Evolutionary conservation across 306 rosid genomes (phyloP).

Genomic region (Hylodesmum podocarpum): DNA sequence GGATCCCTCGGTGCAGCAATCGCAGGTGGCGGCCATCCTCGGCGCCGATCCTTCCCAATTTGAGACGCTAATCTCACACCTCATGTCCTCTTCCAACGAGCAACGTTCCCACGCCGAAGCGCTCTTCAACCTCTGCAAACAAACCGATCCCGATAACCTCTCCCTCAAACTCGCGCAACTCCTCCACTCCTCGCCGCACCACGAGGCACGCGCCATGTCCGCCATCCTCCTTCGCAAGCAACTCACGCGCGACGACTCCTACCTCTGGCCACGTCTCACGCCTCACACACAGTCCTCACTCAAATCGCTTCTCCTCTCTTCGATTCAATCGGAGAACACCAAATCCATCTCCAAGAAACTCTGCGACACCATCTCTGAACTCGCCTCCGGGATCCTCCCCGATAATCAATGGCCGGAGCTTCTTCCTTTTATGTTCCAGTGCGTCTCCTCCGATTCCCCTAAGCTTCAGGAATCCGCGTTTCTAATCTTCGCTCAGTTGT

Average conservation of each 20-base stretch:
- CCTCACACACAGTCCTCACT: constrained; percentile 62
- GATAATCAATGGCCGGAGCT: constrained; percentile 92
- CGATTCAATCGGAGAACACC: constrained; percentile 67
- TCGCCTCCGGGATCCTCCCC: constrained; percentile 87
- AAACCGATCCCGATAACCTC: constrained; percentile 82
- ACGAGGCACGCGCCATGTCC: constrained; percentile 92
- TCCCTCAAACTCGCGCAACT: constrained; percentile 83
- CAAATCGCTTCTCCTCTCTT: constrained; percentile 73
- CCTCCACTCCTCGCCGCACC: constrained; percentile 68
- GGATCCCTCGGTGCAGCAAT: constrained; percentile 80
- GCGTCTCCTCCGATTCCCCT: constrained; percentile 80
- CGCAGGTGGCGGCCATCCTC: constrained; percentile 77
- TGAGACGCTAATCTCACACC: constrained; percentile 85
- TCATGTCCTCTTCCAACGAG: constrained; percentile 89
- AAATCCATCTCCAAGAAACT: constrained; percentile 84
- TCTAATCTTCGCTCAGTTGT: constrained; percentile 82
- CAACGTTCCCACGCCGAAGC: constrained; percentile 86
- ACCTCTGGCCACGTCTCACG: constrained; percentile 81
- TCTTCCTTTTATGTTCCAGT: constrained; percentile 86
- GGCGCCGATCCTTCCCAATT: constrained; percentile 82
- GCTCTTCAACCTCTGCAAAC: constrained; percentile 90
- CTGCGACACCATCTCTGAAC: constrained; percentile 90
- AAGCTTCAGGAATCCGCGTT: constrained; percentile 87
- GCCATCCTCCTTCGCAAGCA: constrained; percentile 96
- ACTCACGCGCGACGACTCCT: constrained; percentile 88